Evolutionary conservation across 495 filamentous ascomycete genomes (phyloP), one percentile per base, ranked within the genome.

Genomic region (Ascobolus immersus): DNA sequence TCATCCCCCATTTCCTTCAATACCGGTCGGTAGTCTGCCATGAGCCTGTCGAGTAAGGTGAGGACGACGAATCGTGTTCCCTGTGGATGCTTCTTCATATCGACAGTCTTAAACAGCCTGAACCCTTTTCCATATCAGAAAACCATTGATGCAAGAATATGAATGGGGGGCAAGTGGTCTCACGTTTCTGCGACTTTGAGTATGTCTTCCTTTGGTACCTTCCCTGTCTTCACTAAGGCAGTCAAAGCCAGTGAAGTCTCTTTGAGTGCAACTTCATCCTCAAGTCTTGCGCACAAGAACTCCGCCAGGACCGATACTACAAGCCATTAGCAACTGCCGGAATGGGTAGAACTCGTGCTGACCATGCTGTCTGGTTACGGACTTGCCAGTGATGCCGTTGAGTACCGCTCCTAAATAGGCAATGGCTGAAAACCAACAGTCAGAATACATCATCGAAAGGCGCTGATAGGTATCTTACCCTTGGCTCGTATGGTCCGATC

Each of bases 331-430:
- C 28, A 14, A 17, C 4, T 17, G 10, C n/a, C 9, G 28, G 9
- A 4, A 12, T 9, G 10, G 10, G 28, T 31, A 12, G 28, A 10
- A 15, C 18, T 4, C 10, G 9, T 11, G 15, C 22, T 7, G 28
- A 46, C 44, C 43, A 46, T 79, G 71, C 46, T 77, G 73, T 42
- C 67, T 49, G 6, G 70, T 60, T n/a, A 79, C 53, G 26, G 63
- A 62, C 34, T 60, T 65, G 12, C 60, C 51, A n/a, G 64, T 55
- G 2, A 77, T 47, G 18, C 55, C 55, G 32, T 51, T 55, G 35
- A 78, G 63, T 28, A 77, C 62, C 19, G 69, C 62, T 2, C 72
- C 65, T 23, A 78, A 62, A 49, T 71, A 79, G 21, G 64, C 61
- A 39, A 78, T 61, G 1, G 69, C 67, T 48, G 32, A 12, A 19